Evolutionary conservation across 2,329 filamentous ascomycete species (phyloP).

Genomic region (Phaeosphaeria sp.): DNA sequence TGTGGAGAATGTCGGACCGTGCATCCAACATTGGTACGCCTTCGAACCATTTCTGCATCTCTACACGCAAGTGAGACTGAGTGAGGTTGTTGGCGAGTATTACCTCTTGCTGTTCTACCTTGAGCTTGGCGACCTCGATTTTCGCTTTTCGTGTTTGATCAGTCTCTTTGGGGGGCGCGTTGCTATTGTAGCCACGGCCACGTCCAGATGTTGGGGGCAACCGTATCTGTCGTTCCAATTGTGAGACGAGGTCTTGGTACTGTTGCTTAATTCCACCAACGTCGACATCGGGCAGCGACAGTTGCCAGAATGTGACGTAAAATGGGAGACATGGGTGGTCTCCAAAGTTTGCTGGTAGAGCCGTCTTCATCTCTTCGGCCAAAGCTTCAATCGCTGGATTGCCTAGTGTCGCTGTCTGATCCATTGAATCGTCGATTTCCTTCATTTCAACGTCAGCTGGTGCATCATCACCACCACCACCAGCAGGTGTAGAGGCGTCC

Average conservation of each 20-base stretch:
- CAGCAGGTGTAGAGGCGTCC: neutral
- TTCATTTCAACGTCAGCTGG: conserved; percentile 50
- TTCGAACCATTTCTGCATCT: conserved; percentile 81
- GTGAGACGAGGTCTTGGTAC: conserved; percentile 76
- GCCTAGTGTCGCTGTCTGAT: conserved; percentile 44
- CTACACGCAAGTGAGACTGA: conserved; percentile 69
- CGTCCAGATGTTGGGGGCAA: conserved; percentile 59
- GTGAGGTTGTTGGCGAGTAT: conserved; percentile 57
- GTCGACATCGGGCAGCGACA: conserved; percentile 79
- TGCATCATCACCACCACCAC: conserved; percentile 6
- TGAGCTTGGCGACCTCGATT: conserved; percentile 70
- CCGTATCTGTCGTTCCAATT: conserved; percentile 25
- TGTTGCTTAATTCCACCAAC: conserved; percentile 67
- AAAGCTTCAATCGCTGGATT: conserved; percentile 77
- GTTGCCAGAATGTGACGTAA: conserved; percentile 90
- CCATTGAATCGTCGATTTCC: conserved; percentile 28
- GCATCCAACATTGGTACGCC: conserved; percentile 64
- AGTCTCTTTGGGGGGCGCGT: conserved; percentile 57
- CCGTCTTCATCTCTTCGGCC: conserved; percentile 69
- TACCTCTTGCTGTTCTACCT: conserved; percentile 60
- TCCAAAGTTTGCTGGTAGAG: conserved; percentile 69
- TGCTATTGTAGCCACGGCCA: conserved; percentile 66
- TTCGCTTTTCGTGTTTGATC: conserved; percentile 72
- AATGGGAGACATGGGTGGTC: conserved; percentile 77
- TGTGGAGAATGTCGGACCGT: conserved; percentile 68